A percentile compares a stretch with the other conserved stretches of the same genome.
phyloP scores from a whole-genome alignment of 2,329 filamentous ascomycete species.

The Venturia asperata region DNA sequence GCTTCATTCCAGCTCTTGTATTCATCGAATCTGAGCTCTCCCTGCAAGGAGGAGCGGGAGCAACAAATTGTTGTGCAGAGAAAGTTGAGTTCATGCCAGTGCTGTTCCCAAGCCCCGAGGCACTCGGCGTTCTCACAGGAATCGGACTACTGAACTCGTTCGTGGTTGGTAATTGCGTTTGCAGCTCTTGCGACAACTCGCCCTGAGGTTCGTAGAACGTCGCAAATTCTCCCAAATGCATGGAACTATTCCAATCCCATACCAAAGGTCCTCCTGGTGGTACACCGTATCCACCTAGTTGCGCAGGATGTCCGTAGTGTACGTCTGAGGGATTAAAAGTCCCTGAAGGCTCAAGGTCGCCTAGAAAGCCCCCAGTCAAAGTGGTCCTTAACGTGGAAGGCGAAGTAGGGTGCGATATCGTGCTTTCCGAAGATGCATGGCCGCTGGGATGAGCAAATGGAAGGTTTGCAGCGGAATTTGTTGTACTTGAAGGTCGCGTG shows the following conservation, averaged over 20 bases:
- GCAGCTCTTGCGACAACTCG: slow-evolving; percentile 36
- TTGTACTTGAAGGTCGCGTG: slow-evolving; percentile 3
- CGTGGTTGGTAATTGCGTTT: slow-evolving; percentile 25
- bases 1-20: slow-evolving; percentile 17
- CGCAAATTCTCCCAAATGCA: slow-evolving; percentile 28
- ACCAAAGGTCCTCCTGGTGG: slow-evolving; percentile 24
- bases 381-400: slow-evolving; percentile 2
- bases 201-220: slow-evolving; percentile 40
- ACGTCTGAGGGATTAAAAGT: not conserved
- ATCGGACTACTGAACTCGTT: slow-evolving; percentile 37
- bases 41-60: not conserved
- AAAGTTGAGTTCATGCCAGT: slow-evolving; percentile 14
- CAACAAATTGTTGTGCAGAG: not conserved
- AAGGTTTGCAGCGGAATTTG: not conserved
- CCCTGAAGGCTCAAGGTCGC: not conserved
- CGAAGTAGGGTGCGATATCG: slow-evolving; percentile 10
- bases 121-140: slow-evolving; percentile 19
- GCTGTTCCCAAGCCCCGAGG: slow-evolving; percentile 18
- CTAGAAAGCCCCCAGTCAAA: not conserved
- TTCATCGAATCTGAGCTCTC: not conserved
- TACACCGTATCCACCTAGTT: slow-evolving; percentile 17
- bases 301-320: slow-evolving; percentile 3
- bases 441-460: not conserved
- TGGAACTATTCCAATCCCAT: slow-evolving; percentile 36
- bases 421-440: slow-evolving; percentile 8